Evolutionary conservation across 78 protist genomes (phyloP).

Genomic region (Dictyostelium intermedium): DNA sequence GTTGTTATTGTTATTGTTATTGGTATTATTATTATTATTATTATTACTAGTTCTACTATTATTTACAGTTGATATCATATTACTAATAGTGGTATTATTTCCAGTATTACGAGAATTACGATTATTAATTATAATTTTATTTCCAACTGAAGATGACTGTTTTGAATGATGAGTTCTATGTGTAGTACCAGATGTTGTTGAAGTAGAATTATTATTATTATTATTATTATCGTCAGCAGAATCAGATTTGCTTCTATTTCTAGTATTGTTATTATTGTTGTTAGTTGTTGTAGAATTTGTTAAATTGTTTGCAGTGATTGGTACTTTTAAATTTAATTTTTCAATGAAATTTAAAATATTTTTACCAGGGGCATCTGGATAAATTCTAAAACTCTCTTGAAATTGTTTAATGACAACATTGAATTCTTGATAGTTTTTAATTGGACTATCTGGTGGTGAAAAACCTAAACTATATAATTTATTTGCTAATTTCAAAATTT

Average conservation of each 20-base stretch:
- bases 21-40: not conserved
- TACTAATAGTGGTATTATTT: not conserved
- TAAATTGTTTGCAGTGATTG: not conserved
- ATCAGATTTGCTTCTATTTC: not conserved
- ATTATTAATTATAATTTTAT: not conserved
- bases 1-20: not conserved
- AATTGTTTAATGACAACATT: constrained; percentile 24
- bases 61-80: not conserved
- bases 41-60: not conserved
- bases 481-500: not conserved
- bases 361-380: constrained; percentile 78
- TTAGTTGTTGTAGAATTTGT: not conserved
- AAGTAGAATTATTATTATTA: not conserved
- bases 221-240: not conserved
- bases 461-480: constrained; percentile 16
- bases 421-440: constrained; percentile 24
- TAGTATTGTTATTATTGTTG: not conserved
- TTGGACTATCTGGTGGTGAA: constrained; percentile 28
- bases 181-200: not conserved
- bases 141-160: not conserved
- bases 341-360: constrained; percentile 39
- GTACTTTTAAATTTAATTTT: not conserved
- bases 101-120: not conserved
- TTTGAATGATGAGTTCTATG: not conserved
- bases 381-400: constrained; percentile 38